Evolutionary conservation across 306 rosid species (phyloP), one percentile per base, ranked within the genome.

Genomic region (Malus sieversii): DNA sequence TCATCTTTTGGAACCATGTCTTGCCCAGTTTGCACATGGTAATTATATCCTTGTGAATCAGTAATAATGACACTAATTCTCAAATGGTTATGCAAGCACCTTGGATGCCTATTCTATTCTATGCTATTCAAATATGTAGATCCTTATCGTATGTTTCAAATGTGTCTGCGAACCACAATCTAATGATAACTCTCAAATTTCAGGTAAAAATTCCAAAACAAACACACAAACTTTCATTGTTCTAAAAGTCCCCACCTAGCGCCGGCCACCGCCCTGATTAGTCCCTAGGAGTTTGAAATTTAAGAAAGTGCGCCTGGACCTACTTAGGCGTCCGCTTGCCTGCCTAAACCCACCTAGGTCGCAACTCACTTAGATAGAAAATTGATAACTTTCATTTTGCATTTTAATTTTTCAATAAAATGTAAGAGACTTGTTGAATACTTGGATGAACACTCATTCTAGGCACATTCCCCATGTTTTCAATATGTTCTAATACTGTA

Each of bases 191-290:
- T 22, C 64, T 23, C 14, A 10, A 59, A 59, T 23, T 8, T n/a
- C 23, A 59, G 32, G 32, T 59, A 58, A 58, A 15, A 58, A 58
- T 20, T 22, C 63, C 22, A 58, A 58, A 58, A 8, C 10, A 4
- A 58, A 58, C 29, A 58, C 60, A 55, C 7, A 22, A 58, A 48
- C 16, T 48, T 4, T 5, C 40, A 6, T 6, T 35, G 40, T 35
- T 35, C 40, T 35, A 35, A 35, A 35, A 35, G 6, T 35, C 40
- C 40, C 8, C 40, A 35, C 8, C 40, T 35, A 35, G 40, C 40
- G 0, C 40, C 0, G 8, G 2, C 40, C 40, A 35, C 40, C 0
- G 0, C 8, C 8, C 40, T 35, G 0, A 35, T 35, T 35, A 33
- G 8, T 33, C 38, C 38, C 38, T 33, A 33, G 38, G 38, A 1